Evolutionary conservation across 1,284 basidiomycete genomes (phyloP).

Genomic region (Veloboletus limbatus): DNA sequence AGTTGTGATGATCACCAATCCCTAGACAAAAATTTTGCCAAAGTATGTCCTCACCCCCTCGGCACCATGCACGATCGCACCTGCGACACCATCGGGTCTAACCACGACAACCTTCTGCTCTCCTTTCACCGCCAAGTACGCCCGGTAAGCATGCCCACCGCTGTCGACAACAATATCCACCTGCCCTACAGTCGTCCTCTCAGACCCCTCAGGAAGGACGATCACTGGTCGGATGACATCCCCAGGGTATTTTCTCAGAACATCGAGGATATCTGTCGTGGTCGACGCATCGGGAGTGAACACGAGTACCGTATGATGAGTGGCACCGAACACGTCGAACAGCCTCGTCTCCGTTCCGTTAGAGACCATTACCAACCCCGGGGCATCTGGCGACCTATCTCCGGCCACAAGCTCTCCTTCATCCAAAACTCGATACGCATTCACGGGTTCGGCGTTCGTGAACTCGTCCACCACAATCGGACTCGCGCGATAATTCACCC

Average conservation of each 20-base stretch:
- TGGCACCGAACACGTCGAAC: constrained; percentile 26
- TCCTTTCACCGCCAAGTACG: constrained; percentile 18
- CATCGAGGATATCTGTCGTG: constrained; percentile 8
- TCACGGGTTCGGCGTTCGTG: background rate
- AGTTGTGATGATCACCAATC: too few species aligned
- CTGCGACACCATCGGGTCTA: constrained; percentile 39
- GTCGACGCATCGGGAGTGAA: constrained; percentile 15
- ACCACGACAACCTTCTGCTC: constrained; percentile 26
- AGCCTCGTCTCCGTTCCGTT: constrained; percentile 10
- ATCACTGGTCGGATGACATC: constrained; percentile 8
- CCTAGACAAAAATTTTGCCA: constrained; percentile 10
- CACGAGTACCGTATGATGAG: constrained; percentile 25
- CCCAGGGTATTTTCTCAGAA: constrained; percentile 4
- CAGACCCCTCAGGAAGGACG: constrained; percentile 12
- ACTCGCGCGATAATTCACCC: constrained; percentile 36
- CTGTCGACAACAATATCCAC: constrained; percentile 14
- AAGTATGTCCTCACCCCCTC: constrained; percentile 7
- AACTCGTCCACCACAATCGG: constrained; percentile 31
- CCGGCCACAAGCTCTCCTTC: constrained; percentile 17
- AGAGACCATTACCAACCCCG: constrained; percentile 1
- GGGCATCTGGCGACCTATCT: constrained; percentile 23
- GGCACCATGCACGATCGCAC: constrained; percentile 31
- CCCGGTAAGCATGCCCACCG: constrained; percentile 21
- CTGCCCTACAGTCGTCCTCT: background rate
- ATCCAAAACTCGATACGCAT: constrained; percentile 15